Conservation (phyloP, 306 rosid species). For the Trifolium dubium region DNA sequence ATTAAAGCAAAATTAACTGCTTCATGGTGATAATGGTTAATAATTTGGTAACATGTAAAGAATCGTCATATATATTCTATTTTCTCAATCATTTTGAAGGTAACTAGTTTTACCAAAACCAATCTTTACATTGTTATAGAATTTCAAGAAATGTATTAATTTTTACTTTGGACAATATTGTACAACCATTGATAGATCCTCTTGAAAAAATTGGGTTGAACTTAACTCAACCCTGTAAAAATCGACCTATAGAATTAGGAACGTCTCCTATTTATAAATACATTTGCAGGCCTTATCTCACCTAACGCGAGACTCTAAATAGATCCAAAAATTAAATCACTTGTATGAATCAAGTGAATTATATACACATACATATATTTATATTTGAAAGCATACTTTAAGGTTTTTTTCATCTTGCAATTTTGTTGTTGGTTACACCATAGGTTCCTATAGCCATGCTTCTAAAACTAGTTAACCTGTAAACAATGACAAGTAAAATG, state of each 20-base stretch:
- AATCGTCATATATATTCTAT: not conserved
- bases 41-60: not conserved
- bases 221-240: not conserved
- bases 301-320: not conserved
- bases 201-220: not conserved
- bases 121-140: not conserved
- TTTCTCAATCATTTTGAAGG: not conserved
- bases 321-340: conserved; percentile 14
- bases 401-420: conserved; percentile 38
- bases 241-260: not conserved
- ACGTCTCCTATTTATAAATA: not conserved
- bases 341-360: conserved; percentile 3
- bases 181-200: not conserved
- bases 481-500: conserved; percentile 35
- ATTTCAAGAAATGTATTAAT: not conserved
- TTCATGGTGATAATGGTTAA: not conserved
- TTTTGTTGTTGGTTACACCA: conserved; percentile 30
- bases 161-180: conserved; percentile 20
- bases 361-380: conserved; percentile 15
- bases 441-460: conserved; percentile 18
- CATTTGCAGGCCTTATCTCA: not conserved
- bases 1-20: not conserved
- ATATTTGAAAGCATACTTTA: conserved; percentile 33
- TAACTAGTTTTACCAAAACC: conserved; percentile 15
- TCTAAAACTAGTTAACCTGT: conserved; percentile 42